Base-by-base conservation (phyloP, 306 rosid species). In the Trifolium fragiferum region DNA sequence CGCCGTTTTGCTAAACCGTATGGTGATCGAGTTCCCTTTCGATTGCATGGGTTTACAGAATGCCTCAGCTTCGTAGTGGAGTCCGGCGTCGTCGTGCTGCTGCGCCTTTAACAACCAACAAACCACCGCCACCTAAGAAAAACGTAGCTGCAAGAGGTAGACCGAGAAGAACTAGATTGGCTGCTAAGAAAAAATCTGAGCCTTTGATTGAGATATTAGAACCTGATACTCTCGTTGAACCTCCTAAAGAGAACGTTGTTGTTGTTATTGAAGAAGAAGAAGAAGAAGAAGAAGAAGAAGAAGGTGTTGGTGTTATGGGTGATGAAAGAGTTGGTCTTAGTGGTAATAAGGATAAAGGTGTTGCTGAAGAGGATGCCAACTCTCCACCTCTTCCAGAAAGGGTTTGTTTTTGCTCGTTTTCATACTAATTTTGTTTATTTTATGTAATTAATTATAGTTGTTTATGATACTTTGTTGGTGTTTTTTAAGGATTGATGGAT, bases 31-130 rank as follows among this genome's bases (percentile, higher is more conserved):
- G 69, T 60, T 81, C 49, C 76, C 79, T 41, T 82, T 57, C 83
- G 83, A 81, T 89, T 93, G 90, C 87, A 93, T 93, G 98, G 98
- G 96, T 89, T 85, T 93, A 82, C 85, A 85, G 82, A 84, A 93
- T 93, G 97, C 96, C 90, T 90, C 96, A 90, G 92, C 97, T 89
- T 90, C 98, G 96, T 79, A 86, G 85, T 66, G 90, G 91, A 83
- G 83, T 89, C 60, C 89, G 98, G 77, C 86, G 93, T 55, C 95
- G 95, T 79, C 93, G 96, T 49, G 90, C 87, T 80, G 86, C 90
- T 80, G 84, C 90, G 77, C 84, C 90, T 76, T 73, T 88, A 72
- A 37, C 40, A 1, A 83, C 72, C 30, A 80, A 61, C 64, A 88
- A 70, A 43, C 81, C 74, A 16, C 75, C 70, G 19, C 25, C 50